Evolutionary conservation across 805 yeast species (phyloP).

Genomic region (Candida orba): DNA sequence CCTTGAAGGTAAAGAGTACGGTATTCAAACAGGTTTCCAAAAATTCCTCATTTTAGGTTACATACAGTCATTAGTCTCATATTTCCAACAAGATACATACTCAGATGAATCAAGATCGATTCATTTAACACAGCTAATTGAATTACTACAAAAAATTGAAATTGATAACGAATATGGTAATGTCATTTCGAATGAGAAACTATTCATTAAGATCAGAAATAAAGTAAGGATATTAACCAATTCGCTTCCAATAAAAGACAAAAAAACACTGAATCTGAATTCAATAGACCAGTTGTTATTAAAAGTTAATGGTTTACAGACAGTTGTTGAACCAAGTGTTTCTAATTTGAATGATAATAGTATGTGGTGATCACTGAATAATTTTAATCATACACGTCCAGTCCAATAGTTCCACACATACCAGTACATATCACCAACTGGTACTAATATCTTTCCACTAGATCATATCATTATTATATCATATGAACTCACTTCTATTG

Average conservation of each 20-base stretch:
- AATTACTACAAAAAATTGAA: conserved; percentile 27
- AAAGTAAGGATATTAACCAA: conserved; percentile 48
- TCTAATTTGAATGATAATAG: conserved; percentile 21
- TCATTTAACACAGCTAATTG: conserved; percentile 23
- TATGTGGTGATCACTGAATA: conserved; percentile 16
- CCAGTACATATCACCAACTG: too few relatives aligned
- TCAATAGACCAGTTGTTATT: conserved; percentile 10
- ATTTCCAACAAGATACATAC: not conserved
- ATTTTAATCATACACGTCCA: too few relatives aligned
- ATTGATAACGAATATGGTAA: conserved; percentile 44
- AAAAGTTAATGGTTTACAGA: conserved; percentile 14
- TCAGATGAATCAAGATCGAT: not conserved
- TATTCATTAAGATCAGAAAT: conserved; percentile 49
- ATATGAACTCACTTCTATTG: not conserved
- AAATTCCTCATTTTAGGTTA: conserved; percentile 66
- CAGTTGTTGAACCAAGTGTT: conserved; percentile 13
- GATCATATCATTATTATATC: too few relatives aligned
- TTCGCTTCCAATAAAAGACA: conserved; percentile 17
- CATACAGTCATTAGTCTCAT: not conserved
- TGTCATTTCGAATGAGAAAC: conserved; percentile 48
- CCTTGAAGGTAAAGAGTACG: conserved; percentile 77
- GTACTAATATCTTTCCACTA: too few relatives aligned
- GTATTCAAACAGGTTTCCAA: conserved; percentile 74
- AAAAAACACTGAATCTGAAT: conserved; percentile 10
- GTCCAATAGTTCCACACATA: too few relatives aligned